phyloP scores from a whole-genome alignment of 768 basidiomycete genomes.

The Agrocybe chaxingu region DNA sequence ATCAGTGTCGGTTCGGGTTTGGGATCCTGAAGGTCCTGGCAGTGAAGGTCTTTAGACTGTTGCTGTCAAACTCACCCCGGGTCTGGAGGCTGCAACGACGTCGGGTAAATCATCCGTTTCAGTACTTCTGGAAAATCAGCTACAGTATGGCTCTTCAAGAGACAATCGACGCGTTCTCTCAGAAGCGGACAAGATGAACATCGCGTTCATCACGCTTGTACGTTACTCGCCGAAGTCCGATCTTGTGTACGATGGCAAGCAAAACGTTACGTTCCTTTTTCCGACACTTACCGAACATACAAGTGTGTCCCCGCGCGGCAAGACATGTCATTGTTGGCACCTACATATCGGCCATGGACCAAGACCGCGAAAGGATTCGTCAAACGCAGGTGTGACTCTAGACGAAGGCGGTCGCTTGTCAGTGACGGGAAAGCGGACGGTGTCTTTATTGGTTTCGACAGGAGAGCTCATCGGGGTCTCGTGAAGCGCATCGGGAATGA shows the following conservation, averaged over 20 bases:
- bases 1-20: slow-evolving; percentile 6
- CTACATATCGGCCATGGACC: slow-evolving; percentile 5
- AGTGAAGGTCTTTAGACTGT: slow-evolving; percentile 14
- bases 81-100: slow-evolving; percentile 17
- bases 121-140: too few relatives aligned
- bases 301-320: slow-evolving; percentile 4
- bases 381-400: slow-evolving; percentile 3
- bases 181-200: too few relatives aligned
- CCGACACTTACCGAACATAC: neutral
- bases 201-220: neutral
- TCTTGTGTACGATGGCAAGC: neutral
- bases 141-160: slow-evolving; percentile 2
- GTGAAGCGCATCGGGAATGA: slow-evolving; percentile 25
- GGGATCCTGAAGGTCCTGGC: slow-evolving; percentile 6
- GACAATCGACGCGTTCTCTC: slow-evolving; percentile 1
- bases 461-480: slow-evolving; percentile 35
- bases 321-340: slow-evolving; percentile 10
- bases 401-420: slow-evolving; percentile 30
- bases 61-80: slow-evolving; percentile 13
- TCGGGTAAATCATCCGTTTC: slow-evolving; percentile 2
- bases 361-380: slow-evolving; percentile 9
- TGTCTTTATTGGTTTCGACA: slow-evolving; percentile 29
- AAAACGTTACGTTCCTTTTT: too few relatives aligned
- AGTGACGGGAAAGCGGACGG: slow-evolving; percentile 28
- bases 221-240: neutral